Conservation (phyloP, 345 rosid genomes). For the Draba incana region DNA sequence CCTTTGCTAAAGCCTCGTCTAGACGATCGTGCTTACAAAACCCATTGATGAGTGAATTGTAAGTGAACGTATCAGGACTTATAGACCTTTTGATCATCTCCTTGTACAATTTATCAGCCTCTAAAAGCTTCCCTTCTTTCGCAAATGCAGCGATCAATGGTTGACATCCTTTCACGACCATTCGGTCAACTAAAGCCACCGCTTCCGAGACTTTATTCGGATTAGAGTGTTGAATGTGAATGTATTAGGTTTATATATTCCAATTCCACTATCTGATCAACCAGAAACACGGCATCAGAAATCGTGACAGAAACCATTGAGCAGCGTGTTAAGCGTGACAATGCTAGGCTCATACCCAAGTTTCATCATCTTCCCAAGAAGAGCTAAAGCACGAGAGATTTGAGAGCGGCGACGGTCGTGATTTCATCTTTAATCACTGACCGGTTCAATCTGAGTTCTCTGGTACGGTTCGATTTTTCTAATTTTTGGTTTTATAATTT, state of each 20-base stretch:
- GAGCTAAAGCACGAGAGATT: background rate
- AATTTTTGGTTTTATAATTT: too few relatives aligned
- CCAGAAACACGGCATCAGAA: fast-evolving
- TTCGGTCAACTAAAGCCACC: background rate
- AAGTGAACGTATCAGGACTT: too few relatives aligned
- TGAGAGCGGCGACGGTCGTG: background rate
- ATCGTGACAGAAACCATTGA: background rate
- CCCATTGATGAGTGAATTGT: too few relatives aligned
- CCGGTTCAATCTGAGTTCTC: too few relatives aligned
- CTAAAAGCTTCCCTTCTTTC: too few relatives aligned
- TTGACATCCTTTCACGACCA: background rate
- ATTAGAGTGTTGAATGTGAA: background rate
- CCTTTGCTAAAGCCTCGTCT: too few relatives aligned
- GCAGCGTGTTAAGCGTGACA: fast-evolving
- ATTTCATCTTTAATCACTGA: too few relatives aligned
- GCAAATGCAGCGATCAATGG: background rate
- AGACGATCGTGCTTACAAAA: too few relatives aligned
- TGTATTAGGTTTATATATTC: background rate
- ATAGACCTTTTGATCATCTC: too few relatives aligned
- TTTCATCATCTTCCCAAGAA: slow-evolving; percentile 6
- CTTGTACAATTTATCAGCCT: too few relatives aligned
- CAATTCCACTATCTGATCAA: slow-evolving; percentile 1
- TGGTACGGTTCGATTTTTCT: too few relatives aligned
- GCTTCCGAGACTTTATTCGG: background rate
- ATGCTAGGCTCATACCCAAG: background rate